phyloP scores from a whole-genome alignment of 192 early-diverging fungal genomes.

The Backusella psychrophila region DNA sequence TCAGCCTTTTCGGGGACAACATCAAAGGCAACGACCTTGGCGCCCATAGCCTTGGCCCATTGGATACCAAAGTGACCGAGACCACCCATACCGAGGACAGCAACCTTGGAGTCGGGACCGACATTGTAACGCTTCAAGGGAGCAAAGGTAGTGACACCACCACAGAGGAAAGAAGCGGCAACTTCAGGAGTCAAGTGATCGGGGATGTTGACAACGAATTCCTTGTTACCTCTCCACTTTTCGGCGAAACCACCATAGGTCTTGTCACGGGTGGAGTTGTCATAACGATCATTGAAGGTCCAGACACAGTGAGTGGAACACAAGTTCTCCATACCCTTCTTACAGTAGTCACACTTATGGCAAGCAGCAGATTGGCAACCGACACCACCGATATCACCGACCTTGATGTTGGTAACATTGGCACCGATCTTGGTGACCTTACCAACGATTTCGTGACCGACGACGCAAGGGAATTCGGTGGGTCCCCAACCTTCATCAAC shows the following conservation, averaged over 20 bases:
- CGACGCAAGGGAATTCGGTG: constrained; percentile 27
- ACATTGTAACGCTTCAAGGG: constrained; percentile 48
- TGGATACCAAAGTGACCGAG: constrained; percentile 65
- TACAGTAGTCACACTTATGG: constrained; percentile 43
- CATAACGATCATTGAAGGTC: constrained; percentile 41
- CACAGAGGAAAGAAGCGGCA: constrained; percentile 75
- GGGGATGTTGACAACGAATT: constrained; percentile 62
- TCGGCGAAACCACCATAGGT: constrained; percentile 43
- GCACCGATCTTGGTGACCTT: constrained; percentile 37
- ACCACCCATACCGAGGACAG: constrained; percentile 60
- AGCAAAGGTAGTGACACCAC: constrained; percentile 65
- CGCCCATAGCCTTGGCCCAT: constrained; percentile 50
- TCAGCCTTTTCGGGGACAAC: constrained; percentile 51
- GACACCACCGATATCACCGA: constrained; percentile 50
- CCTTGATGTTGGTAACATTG: constrained; percentile 26
- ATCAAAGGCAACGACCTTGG: constrained; percentile 53
- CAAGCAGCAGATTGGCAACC: constrained; percentile 69
- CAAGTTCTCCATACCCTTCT: constrained; percentile 36
- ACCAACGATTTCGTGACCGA: constrained; percentile 54
- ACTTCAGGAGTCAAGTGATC: constrained; percentile 41
- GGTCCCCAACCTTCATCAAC: constrained; percentile 25
- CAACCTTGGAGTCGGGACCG: constrained; percentile 45
- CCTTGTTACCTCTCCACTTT: constrained; percentile 45
- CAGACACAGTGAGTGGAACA: constrained; percentile 50
- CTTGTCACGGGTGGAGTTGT: constrained; percentile 29